A percentile compares a stretch with the other conserved stretches of the same genome.
Evolutionary conservation across 345 rosid species (phyloP).

Genomic region (Aurinia saxatilis): DNA sequence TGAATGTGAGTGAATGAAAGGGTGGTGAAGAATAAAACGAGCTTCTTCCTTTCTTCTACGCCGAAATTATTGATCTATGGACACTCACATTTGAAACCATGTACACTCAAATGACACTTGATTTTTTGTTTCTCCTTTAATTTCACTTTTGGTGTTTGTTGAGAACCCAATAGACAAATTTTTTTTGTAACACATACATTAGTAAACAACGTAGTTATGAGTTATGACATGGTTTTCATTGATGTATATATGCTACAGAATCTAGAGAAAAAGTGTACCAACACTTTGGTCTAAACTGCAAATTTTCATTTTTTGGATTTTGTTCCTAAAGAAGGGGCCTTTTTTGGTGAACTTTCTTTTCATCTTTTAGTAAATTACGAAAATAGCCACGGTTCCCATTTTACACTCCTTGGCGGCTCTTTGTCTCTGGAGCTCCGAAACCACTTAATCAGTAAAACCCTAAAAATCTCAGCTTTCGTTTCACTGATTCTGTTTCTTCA

Average conservation of each 20-base stretch:
- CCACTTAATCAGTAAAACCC: slow-evolving; percentile 32
- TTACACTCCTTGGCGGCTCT: slow-evolving; percentile 23
- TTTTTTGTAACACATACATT: no score
- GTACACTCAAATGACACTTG: no score
- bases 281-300: not conserved
- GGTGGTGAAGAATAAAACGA: slow-evolving; percentile 4
- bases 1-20: not conserved
- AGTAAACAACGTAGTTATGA: no score
- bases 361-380: not conserved
- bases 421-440: slow-evolving; percentile 3
- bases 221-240: no score
- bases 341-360: no score
- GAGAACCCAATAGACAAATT: no score
- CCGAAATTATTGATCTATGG: not conserved
- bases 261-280: not conserved
- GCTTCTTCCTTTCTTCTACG: not conserved
- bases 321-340: not conserved
- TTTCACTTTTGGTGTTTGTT: no score
- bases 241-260: no score
- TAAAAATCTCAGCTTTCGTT: slow-evolving; percentile 20
- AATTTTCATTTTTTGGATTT: not conserved
- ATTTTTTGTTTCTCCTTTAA: no score
- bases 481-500: not conserved
- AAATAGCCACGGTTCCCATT: slow-evolving; percentile 10
- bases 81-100: not conserved